Conservation (phyloP, 345 rosid genomes). For the Angophora floribunda region DNA sequence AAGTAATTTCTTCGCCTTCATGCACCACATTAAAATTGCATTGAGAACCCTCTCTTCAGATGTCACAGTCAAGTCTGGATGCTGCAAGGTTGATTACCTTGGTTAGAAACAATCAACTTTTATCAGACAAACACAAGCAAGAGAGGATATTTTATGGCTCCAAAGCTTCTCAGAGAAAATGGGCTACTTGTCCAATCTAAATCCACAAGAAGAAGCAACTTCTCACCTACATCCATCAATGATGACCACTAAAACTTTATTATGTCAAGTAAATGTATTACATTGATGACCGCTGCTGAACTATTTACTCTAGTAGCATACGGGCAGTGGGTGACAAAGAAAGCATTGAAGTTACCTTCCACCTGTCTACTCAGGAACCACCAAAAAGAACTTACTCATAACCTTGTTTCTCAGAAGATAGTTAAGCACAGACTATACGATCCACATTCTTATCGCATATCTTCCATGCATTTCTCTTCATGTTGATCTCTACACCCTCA, state of each 20-base stretch:
- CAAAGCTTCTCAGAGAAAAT: neutral
- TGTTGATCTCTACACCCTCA: neutral
- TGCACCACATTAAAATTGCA: conserved; percentile 91
- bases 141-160: neutral
- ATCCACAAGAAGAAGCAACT: neutral
- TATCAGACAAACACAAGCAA: neutral
- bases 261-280: neutral
- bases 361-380: neutral
- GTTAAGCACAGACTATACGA: neutral
- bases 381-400: neutral
- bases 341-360: neutral
- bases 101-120: conserved; percentile 1
- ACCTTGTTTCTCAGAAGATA: neutral
- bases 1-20: conserved; percentile 45
- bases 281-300: neutral
- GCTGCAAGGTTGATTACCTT: conserved; percentile 45
- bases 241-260: neutral
- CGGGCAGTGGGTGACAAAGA: neutral
- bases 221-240: neutral
- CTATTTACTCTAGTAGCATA: neutral
- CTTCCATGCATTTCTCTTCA: neutral
- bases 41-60: conserved; percentile 86
- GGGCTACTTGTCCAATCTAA: neutral
- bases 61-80: conserved; percentile 84
- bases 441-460: neutral